A percentile compares a stretch with the other conserved stretches of the same genome.
Evolutionary conservation across 352 stramenopile species (phyloP).

Genomic region (Globisporangium nagaii): DNA sequence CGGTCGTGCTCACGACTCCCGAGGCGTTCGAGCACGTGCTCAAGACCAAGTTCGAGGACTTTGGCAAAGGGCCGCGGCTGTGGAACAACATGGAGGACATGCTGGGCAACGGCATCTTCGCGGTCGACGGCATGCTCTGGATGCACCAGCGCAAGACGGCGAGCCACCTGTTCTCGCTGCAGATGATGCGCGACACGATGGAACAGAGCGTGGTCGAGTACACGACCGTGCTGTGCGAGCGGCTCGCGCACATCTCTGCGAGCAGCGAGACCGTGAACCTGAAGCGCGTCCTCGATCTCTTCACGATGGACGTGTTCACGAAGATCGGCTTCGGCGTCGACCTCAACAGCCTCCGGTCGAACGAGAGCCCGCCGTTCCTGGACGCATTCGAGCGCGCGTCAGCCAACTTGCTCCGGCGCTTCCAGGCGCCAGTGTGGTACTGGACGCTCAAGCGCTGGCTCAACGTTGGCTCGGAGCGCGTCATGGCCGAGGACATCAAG

Average conservation of each 20-base stretch:
- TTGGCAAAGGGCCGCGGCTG: conserved; percentile 35
- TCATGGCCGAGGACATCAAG: conserved; percentile 5
- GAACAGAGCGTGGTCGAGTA: conserved; percentile 13
- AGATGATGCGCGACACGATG: conserved; percentile 31
- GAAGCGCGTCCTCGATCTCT: conserved; percentile 24
- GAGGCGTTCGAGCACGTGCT: conserved; percentile 25
- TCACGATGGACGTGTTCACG: conserved; percentile 56
- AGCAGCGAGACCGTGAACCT: conserved; percentile 6
- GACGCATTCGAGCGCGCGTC: conserved; percentile 25
- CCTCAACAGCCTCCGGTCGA: conserved; percentile 18
- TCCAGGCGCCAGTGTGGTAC: conserved; percentile 7
- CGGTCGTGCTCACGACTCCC: conserved; percentile 17
- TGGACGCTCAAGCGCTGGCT: conserved; percentile 19
- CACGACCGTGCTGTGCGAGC: conserved; percentile 6
- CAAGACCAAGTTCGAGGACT: conserved; percentile 42
- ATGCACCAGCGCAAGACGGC: conserved; percentile 55
- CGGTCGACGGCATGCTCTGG: conserved; percentile 35
- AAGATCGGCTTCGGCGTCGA: conserved; percentile 50
- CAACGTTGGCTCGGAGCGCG: conserved; percentile 11
- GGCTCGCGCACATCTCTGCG: background rate
- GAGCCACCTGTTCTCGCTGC: conserved; percentile 69
- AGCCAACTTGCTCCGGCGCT: conserved; percentile 9
- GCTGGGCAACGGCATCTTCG: conserved; percentile 55
- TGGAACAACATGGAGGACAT: conserved; percentile 21
- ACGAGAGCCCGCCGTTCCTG: conserved; percentile 16